Percentiles rank a stretch among this genome's conserved stretches.
Conservation (phyloP, 257 asterid genomes). For the Petunia axillaris region DNA sequence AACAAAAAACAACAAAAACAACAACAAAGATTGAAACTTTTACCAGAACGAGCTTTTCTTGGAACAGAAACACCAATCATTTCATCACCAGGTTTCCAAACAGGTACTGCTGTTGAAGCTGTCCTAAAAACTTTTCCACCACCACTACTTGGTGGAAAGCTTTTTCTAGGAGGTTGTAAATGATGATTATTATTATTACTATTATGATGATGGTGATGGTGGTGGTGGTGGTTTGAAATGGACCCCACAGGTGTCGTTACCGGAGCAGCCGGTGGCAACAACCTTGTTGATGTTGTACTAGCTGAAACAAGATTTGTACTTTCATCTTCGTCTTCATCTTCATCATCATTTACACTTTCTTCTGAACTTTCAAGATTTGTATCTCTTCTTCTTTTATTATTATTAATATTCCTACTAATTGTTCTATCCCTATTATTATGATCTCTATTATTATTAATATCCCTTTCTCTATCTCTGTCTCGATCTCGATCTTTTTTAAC, state of each 20-base stretch:
- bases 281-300: slow-evolving; percentile 35
- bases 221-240: slow-evolving; percentile 51
- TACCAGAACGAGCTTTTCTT: slow-evolving; percentile 96
- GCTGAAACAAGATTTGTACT: slow-evolving; percentile 31
- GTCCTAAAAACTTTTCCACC: slow-evolving; percentile 45
- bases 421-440: slow-evolving; percentile 41
- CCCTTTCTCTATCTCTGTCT: slow-evolving; percentile 60
- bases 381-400: slow-evolving; percentile 67
- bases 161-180: slow-evolving; percentile 64
- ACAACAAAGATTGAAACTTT: neutral
- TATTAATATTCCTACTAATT: slow-evolving; percentile 69
- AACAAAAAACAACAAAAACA: slow-evolving; percentile 21
- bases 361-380: slow-evolving; percentile 60
- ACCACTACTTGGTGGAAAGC: slow-evolving; percentile 50
- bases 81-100: slow-evolving; percentile 92
- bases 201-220: slow-evolving; percentile 41
- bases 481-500: slow-evolving; percentile 95
- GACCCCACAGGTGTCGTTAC: slow-evolving; percentile 30
- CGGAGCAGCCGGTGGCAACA: slow-evolving; percentile 45
- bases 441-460: neutral
- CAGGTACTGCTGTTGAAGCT: slow-evolving; percentile 51
- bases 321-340: slow-evolving; percentile 68
- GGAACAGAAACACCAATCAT: slow-evolving; percentile 93
- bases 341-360: slow-evolving; percentile 87
- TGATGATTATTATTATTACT: slow-evolving; percentile 52